Conservation (phyloP, 768 basidiomycete species). For the Lyophyllum shimeji region DNA sequence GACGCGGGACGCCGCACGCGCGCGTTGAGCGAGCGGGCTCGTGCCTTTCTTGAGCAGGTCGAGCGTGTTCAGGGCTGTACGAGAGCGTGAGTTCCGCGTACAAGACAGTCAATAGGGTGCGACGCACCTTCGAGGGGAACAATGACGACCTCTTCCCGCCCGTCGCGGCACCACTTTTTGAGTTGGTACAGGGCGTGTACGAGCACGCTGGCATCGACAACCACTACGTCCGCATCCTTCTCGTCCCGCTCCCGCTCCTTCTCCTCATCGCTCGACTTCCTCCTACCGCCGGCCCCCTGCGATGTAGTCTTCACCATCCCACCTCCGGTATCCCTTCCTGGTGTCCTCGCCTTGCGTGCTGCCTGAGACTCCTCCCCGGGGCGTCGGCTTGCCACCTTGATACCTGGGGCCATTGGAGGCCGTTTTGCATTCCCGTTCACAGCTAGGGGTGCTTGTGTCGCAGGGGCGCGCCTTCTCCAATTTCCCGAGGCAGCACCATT, state of each 20-base stretch:
- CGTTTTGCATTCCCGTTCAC: conserved; percentile 28
- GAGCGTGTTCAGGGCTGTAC: conserved; percentile 81
- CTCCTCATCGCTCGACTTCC: conserved; percentile 32
- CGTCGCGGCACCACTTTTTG: conserved; percentile 80
- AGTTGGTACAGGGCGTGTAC: conserved; percentile 76
- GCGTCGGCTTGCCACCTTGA: conserved; percentile 32
- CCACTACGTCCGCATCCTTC: conserved; percentile 73
- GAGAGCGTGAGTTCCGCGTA: background rate
- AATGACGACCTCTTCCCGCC: conserved; percentile 75
- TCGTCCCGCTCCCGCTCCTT: conserved; percentile 18
- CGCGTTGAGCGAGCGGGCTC: conserved; percentile 72
- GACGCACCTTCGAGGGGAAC: conserved; percentile 84
- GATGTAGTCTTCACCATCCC: conserved; percentile 11
- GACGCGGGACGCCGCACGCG: conserved; percentile 84
- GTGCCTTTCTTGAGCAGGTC: conserved; percentile 93
- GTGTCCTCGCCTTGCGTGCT: conserved; percentile 16
- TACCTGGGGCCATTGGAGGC: conserved; percentile 29
- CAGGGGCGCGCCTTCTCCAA: conserved; percentile 51
- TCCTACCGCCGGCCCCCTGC: conserved; percentile 19
- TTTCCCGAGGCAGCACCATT: conserved; percentile 53
- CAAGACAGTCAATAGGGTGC: background rate
- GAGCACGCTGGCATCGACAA: conserved; percentile 82
- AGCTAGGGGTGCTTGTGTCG: conserved; percentile 4
- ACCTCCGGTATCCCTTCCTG: conserved; percentile 4
- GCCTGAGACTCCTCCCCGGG: conserved; percentile 21